Percentiles rank a stretch among this genome's conserved stretches.
Evolutionary conservation across 2,329 filamentous ascomycete species (phyloP).

Genomic region (Colletotrichum zoysiae): DNA sequence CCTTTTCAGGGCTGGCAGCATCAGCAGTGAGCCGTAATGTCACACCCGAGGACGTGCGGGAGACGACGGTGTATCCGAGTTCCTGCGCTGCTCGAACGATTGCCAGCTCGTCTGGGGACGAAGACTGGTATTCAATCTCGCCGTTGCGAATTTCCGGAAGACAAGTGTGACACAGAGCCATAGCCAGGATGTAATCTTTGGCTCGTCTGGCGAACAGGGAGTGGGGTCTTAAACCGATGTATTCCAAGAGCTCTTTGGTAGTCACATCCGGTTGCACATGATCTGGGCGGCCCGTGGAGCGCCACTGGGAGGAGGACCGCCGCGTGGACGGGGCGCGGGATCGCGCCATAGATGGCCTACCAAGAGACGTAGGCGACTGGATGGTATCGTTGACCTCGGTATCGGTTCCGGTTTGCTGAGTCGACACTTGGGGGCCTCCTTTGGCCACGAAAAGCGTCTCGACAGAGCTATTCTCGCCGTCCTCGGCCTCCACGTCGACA

Average conservation of each 20-base stretch:
- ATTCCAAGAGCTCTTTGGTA: conserved; percentile 82
- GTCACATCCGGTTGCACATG: conserved; percentile 68
- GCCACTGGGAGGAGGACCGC: conserved; percentile 64
- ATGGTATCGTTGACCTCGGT: conserved; percentile 8
- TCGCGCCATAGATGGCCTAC: conserved; percentile 45
- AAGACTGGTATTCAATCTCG: conserved; percentile 84
- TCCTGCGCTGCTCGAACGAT: conserved; percentile 88
- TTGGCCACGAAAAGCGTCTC: conserved; percentile 26
- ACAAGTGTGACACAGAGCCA: conserved; percentile 92
- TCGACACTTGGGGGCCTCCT: conserved; percentile 8
- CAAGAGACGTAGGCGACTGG: conserved; percentile 20
- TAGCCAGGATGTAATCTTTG: conserved; percentile 83
- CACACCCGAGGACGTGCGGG: conserved; percentile 79
- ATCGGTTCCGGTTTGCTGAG: conserved; percentile 24
- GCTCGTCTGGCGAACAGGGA: conserved; percentile 83
- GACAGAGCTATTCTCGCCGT: conserved; percentile 3
- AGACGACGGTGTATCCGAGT: conserved; percentile 81
- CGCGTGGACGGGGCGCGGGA: conserved; percentile 50
- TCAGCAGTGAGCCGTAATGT: conserved; percentile 60
- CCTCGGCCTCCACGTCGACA: conserved; percentile 58
- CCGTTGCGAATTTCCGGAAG: conserved; percentile 83
- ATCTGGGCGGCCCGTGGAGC: conserved; percentile 61
- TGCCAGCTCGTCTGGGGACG: conserved; percentile 90
- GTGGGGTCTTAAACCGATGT: conserved; percentile 80
- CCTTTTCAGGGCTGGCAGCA: conserved; percentile 55